Conservation (phyloP, 2,329 filamentous ascomycete species). For the Pseudohalonectria lignicola region DNA sequence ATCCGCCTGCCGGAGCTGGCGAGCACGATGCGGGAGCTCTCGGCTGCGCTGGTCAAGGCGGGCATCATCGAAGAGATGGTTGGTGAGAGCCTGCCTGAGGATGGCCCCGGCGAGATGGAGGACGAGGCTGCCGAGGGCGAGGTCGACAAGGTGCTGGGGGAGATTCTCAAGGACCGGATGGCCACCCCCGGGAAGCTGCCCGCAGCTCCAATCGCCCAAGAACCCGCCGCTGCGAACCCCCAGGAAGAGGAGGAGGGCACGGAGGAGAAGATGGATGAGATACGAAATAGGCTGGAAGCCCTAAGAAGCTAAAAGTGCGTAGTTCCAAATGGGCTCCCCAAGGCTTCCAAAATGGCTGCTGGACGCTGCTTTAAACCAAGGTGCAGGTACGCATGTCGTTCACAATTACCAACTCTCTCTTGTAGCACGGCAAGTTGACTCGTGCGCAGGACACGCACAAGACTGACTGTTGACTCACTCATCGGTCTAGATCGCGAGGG, state of each 20-base stretch:
- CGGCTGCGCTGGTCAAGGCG: constrained; percentile 80
- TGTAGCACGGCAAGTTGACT: too few relatives aligned
- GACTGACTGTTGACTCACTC: too few relatives aligned
- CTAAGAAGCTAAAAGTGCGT: constrained; percentile 60
- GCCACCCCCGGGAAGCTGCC: constrained; percentile 50
- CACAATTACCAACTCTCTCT: too few relatives aligned
- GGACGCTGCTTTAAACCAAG: background rate
- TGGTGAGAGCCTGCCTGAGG: constrained; percentile 68
- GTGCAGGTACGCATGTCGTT: too few relatives aligned
- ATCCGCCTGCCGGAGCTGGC: constrained; percentile 78
- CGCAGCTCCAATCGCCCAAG: constrained; percentile 36
- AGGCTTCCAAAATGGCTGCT: too few relatives aligned
- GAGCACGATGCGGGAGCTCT: constrained; percentile 80
- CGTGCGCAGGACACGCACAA: too few relatives aligned
- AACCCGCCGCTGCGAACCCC: constrained; percentile 26
- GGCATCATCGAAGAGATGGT: constrained; percentile 98
- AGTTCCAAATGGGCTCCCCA: too few relatives aligned
- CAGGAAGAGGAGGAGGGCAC: constrained; percentile 65
- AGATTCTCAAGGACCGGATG: constrained; percentile 76
- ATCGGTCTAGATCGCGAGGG: too few relatives aligned
- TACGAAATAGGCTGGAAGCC: constrained; percentile 84
- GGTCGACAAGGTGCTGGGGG: constrained; percentile 85
- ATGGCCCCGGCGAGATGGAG: constrained; percentile 54
- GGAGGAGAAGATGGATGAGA: constrained; percentile 85
- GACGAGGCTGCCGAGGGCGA: constrained; percentile 68